Conservation (phyloP, 2,329 filamentous ascomycete genomes). For the Colletotrichum tanaceti region DNA sequence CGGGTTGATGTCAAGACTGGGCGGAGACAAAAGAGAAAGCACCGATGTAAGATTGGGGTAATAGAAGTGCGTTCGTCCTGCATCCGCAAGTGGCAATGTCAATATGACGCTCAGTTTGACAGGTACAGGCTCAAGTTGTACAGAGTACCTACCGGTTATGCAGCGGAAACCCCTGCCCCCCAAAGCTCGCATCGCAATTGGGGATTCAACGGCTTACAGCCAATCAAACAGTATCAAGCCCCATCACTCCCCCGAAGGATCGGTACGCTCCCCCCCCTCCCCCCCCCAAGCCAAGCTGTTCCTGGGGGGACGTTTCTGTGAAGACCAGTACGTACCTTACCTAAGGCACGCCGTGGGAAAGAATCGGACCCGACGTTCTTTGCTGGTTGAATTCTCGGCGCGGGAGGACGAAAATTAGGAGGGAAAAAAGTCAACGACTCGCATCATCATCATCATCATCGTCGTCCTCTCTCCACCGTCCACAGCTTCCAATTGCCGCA, state of each 20-base stretch:
- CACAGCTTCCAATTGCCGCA: conserved; percentile 34
- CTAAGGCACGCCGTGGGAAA: conserved; percentile 24
- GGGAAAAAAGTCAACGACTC: conserved; percentile 38
- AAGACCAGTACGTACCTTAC: conserved; percentile 12
- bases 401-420: conserved; percentile 25
- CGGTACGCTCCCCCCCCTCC: conserved; percentile 27
- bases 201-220: neutral
- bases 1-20: neutral
- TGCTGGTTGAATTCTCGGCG: conserved; percentile 8
- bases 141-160: too few relatives aligned
- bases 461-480: conserved; percentile 3
- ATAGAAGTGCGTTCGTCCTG: neutral
- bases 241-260: conserved; percentile 6
- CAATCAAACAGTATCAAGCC: neutral
- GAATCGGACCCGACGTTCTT: conserved; percentile 13
- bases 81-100: conserved; percentile 7
- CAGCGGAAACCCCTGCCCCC: neutral
- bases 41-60: neutral
- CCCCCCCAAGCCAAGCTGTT: too few relatives aligned
- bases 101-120: conserved; percentile 2
- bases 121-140: conserved; percentile 1
- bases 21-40: neutral
- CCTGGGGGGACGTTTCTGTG: too few relatives aligned
- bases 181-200: neutral
- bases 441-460: conserved; percentile 27